Base-by-base conservation (phyloP, 208 protist species). In the Ichthyophonus hoferi region DNA sequence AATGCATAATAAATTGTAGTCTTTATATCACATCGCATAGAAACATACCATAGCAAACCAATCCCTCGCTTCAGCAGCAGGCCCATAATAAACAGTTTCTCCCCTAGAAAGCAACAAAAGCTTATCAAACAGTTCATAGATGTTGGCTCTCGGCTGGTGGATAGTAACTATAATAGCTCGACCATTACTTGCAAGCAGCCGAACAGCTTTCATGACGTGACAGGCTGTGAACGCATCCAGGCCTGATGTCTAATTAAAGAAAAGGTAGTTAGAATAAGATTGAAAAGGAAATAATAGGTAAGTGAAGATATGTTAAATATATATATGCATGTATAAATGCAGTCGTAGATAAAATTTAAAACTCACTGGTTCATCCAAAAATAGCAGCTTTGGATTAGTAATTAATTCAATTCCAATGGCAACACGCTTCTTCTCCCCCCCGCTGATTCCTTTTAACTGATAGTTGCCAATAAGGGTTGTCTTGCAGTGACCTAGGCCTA, bases 161-260 rank as follows among this genome's bases (percentile, higher is more conserved):
- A 98, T 97, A 37, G 96, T 97, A 90, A 94, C 95, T 38, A 98
- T 93, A 34, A 98, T 92, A 37, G 96, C 97, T 83, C 95, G 92
- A 40, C 96, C 42, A 87, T 90, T 77, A 90, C 87, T 1, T 2
- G 96, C 91, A 50, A 98, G 91, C 37, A 94, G 90, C 12, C 92
- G 93, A 40, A 98, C 86, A 58, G 94, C 91, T 40, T 96, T 90
- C 34, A 97, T 93, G 37, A 98, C 91, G 77, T 34, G 14, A n/a
- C 50, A 40, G 17, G 89, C 42, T 17, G 50, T 91, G 40, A 88
- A 79, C 2, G 58, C 3, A 84, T 91, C 89, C n/a, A 91, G 77
- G 3, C 89, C 89, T 77, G 83, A 83, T 12, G 89, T 89, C 3
- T 50, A 42, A 37, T 83, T 31, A 83, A 31, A 33, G 38, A 83